These are phyloP conservation scores for Oxyria digyna DNA, from an alignment of 148 eudicot genomes.

Conservation along the genomic window DNA sequence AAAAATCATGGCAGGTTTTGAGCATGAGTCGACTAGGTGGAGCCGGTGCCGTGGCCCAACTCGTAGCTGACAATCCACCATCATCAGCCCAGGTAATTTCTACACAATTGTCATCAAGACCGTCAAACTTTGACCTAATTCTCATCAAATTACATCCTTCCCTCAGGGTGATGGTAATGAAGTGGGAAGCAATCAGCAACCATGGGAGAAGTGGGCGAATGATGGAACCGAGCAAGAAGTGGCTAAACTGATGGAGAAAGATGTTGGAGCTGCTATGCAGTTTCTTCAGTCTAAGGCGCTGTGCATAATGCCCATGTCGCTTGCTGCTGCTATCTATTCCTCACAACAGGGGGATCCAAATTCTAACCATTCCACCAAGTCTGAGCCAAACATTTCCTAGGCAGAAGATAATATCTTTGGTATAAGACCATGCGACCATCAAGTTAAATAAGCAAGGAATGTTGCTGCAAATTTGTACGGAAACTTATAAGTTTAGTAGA, in stretches of 20 bases:
- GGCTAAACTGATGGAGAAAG: slow-evolving; percentile 4
- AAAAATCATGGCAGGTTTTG: slow-evolving; percentile 36
- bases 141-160: too few species aligned
- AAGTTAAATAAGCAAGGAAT: not conserved
- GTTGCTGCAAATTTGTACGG: not conserved
- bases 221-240: slow-evolving; percentile 8
- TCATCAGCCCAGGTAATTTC: too few species aligned
- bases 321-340: slow-evolving; percentile 2
- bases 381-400: too few species aligned
- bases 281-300: slow-evolving; percentile 4
- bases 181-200: not conserved
- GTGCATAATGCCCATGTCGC: slow-evolving; percentile 2
- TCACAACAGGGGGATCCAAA: too few species aligned
- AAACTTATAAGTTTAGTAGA: not conserved
- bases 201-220: slow-evolving; percentile 7
- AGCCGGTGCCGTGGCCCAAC: too few species aligned
- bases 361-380: too few species aligned
- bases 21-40: slow-evolving; percentile 99
- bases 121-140: too few species aligned
- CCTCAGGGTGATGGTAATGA: too few species aligned
- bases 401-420: too few species aligned
- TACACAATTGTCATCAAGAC: too few species aligned
- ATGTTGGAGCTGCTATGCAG: slow-evolving; percentile 6
- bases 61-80: too few species aligned
- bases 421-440: too few species aligned